Conservation (phyloP, 2,329 filamentous ascomycete genomes). For the Alternaria postmessia region DNA sequence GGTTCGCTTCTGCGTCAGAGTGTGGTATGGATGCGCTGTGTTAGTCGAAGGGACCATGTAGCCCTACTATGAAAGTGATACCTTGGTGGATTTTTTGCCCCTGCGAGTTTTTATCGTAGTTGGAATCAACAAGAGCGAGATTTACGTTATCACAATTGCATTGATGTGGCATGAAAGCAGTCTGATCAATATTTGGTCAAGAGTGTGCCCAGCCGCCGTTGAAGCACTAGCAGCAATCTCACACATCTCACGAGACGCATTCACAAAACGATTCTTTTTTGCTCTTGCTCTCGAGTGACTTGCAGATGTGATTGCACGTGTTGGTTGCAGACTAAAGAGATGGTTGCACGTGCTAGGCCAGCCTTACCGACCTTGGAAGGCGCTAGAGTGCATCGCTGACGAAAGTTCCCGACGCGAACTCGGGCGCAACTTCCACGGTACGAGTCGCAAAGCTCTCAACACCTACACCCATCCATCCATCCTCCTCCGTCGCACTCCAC, state of each 20-base stretch:
- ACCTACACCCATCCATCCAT: conserved; percentile 7
- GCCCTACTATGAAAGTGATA: conserved; percentile 22
- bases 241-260: too few species aligned
- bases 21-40: conserved; percentile 6
- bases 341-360: conserved; percentile 11
- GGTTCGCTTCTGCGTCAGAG: not conserved
- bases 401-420: conserved; percentile 24
- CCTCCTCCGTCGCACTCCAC: conserved; percentile 18
- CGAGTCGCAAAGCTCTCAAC: conserved; percentile 23
- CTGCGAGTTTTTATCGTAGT: conserved; percentile 5
- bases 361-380: not conserved
- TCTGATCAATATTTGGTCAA: too few species aligned
- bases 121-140: conserved; percentile 2
- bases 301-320: not conserved
- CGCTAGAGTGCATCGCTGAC: conserved; percentile 16
- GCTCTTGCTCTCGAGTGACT: not conserved
- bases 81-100: conserved; percentile 17
- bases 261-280: not conserved
- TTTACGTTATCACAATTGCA: not conserved
- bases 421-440: conserved; percentile 20
- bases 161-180: not conserved
- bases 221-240: too few species aligned
- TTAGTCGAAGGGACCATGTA: conserved; percentile 2
- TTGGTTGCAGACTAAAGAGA: not conserved
- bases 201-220: too few species aligned